Conservation (phyloP, 495 filamentous ascomycete genomes). For the Platismatia glauca region DNA sequence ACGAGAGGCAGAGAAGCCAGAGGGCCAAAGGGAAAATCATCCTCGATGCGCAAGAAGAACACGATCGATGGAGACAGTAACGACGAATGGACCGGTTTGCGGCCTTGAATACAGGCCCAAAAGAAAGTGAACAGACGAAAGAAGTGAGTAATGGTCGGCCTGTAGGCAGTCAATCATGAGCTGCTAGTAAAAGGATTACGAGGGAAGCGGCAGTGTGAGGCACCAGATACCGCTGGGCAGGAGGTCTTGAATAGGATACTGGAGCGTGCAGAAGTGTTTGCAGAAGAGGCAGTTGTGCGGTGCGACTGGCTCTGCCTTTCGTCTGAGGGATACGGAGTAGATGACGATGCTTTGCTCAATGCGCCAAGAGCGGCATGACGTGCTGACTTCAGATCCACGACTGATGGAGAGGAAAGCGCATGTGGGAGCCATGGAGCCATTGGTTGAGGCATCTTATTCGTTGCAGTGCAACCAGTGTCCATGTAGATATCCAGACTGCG, state of each 20-base stretch:
- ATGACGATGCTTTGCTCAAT: not conserved
- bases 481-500: too few relatives aligned
- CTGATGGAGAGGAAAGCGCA: not conserved
- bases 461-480: too few relatives aligned
- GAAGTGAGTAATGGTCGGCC: not conserved
- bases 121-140: not conserved
- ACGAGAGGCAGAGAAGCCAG: not conserved
- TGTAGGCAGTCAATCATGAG: not conserved
- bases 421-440: too few relatives aligned
- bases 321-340: not conserved
- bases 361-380: constrained; percentile 6
- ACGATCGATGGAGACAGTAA: not conserved
- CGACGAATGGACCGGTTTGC: not conserved
- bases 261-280: not conserved
- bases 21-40: not conserved
- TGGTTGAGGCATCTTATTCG: too few relatives aligned
- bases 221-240: not conserved
- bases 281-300: not conserved
- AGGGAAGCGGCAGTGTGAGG: not conserved
- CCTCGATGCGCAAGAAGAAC: not conserved
- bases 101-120: not conserved
- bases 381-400: not conserved
- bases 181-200: not conserved
- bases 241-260: not conserved
- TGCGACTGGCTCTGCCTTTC: not conserved